Percentiles rank a stretch among this genome's conserved stretches.
phyloP scores from a whole-genome alignment of 1,284 basidiomycete species.

The Kalmanozyma brasiliensis region DNA sequence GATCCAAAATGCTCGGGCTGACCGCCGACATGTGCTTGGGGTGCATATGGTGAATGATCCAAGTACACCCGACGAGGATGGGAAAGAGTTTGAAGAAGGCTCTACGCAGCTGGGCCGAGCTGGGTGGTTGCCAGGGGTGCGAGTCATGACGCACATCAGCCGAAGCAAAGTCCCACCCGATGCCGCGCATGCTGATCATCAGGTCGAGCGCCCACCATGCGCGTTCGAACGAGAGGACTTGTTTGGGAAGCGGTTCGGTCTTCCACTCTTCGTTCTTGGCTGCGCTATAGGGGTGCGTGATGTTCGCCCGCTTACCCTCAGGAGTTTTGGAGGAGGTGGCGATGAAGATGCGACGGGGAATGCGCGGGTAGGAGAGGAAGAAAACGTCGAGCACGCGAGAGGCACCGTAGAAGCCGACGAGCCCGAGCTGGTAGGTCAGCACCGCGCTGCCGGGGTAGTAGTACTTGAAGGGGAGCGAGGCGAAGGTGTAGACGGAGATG shows the following conservation, averaged over 20 bases:
- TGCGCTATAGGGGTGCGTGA: slow-evolving; percentile 28
- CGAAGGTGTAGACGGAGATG: slow-evolving; percentile 35
- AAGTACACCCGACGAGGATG: slow-evolving; percentile 31
- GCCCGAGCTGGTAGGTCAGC: slow-evolving; percentile 52
- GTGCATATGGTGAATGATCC: slow-evolving; percentile 34
- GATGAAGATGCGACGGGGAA: slow-evolving; percentile 40
- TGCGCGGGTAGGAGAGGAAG: slow-evolving; percentile 48
- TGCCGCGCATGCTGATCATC: slow-evolving; percentile 56
- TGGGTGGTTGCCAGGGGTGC: slow-evolving; percentile 52
- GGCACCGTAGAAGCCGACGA: slow-evolving; percentile 44
- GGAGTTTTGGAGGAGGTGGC: slow-evolving; percentile 7
- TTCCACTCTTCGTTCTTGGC: slow-evolving; percentile 38
- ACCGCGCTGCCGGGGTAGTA: slow-evolving; percentile 45
- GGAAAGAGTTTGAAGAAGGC: slow-evolving; percentile 46
- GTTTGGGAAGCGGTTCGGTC: slow-evolving; percentile 36
- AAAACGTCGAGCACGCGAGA: slow-evolving; percentile 49
- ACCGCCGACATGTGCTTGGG: slow-evolving; percentile 24
- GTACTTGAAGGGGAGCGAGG: slow-evolving; percentile 41
- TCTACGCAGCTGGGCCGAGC: slow-evolving; percentile 34
- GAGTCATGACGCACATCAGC: slow-evolving; percentile 52
- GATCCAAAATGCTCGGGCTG: slow-evolving; percentile 38
- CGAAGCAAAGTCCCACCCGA: slow-evolving; percentile 54
- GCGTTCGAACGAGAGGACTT: slow-evolving; percentile 31
- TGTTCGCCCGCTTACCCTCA: slow-evolving; percentile 10
- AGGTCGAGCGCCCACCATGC: slow-evolving; percentile 55